Evolutionary conservation across 1,284 basidiomycete species (phyloP), one percentile per base, ranked within the genome.

Genomic region (Gomphus bonarii): DNA sequence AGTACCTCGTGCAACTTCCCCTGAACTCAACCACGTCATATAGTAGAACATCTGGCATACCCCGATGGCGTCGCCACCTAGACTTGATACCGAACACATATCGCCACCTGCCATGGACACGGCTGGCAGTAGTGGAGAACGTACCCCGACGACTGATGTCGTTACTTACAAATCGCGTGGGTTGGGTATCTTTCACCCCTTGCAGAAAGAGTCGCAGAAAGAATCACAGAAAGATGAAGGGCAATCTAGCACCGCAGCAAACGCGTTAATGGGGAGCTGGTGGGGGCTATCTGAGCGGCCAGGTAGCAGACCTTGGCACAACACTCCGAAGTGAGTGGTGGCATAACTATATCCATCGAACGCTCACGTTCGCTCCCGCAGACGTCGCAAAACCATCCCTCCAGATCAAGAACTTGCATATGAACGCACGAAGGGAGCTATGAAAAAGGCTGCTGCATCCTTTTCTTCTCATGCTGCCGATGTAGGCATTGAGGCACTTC

Each of bases 391-490:
- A 52, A 71, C 70, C 1, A 66, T 79, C 3, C 76, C 80, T 2
- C 62, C 68, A 25, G 78, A 80, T 61, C 79, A 82, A 61, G 71
- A 69, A 6, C 73, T 79, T 58, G 75, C 75, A 2, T 77, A 75
- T 67, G 60, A 70, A 28, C 70, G 70, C 47, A 81, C 81, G 0
- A 70, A 64, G 62, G 53, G 74, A 66, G 80, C 81, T 57, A 75
- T 79, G n/a, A 65, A 69, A 0, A 65, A 75, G 57, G 79, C 79
- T 1, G 70, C 70, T 2, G 64, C 62, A 0, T 72, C 76, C 11
- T 71, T 76, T 3, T 68, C 81, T 16, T 78, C 75, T 18, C 72
- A 70, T 10, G 63, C 74, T 0, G 64, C 64, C 2, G 71, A 74
- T 42, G 65, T 79, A 9, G 63, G 70, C 0, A 80, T 80, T 59